Base-by-base conservation (phyloP, 139 green algal genomes). In the Ettlia oleoabundans region DNA sequence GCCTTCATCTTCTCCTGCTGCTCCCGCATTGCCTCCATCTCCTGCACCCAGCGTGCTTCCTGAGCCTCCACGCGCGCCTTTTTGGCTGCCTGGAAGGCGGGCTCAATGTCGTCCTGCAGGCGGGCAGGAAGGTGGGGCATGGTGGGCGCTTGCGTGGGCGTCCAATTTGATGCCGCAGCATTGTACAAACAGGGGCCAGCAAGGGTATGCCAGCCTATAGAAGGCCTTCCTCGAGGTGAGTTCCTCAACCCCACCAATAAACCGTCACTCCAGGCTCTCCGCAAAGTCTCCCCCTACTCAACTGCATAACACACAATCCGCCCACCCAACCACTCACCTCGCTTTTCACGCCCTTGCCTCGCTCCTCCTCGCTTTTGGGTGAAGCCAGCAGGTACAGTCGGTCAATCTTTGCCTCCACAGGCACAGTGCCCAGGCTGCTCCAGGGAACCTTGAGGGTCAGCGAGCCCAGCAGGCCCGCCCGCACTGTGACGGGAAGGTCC, bases 371-470 rank as follows among this genome's bases (percentile, higher is more conserved):
- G 0, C 89, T 78, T 30, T 84, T 87, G 37, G 95, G 95, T 0
- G 78, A 87, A 3, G 94, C 96, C 55, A 99, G 83, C 18, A 98
- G 82, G 86, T 96, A 99, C 19, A 99, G 91, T 6, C 93, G 85
- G 87, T 99, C 96, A 47, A 99, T 90, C 76, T 95, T 90, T 13
- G 96, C 95, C 15, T 98, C 81, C 37, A 99, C 96, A 0, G 97
- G 95, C 79, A 96, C 88, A 24, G 87, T 79, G 7, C 97, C 96
- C 22, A 99, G 90, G 24, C 80, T 90, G 21, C 82, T 88, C 97
- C 97, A 99, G 53, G 96, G 97, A 24, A 99, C 95, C 91, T 97
- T 98, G 21, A 99, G 86, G 0, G 87, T 96, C 1, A 99, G 86
- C 4, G 74, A 91, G 0, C 97, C 97, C 5, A 99, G 87, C 51